Evolutionary conservation across 495 filamentous ascomycete genomes (phyloP).

Genomic region (Penicillium maclennaniae): DNA sequence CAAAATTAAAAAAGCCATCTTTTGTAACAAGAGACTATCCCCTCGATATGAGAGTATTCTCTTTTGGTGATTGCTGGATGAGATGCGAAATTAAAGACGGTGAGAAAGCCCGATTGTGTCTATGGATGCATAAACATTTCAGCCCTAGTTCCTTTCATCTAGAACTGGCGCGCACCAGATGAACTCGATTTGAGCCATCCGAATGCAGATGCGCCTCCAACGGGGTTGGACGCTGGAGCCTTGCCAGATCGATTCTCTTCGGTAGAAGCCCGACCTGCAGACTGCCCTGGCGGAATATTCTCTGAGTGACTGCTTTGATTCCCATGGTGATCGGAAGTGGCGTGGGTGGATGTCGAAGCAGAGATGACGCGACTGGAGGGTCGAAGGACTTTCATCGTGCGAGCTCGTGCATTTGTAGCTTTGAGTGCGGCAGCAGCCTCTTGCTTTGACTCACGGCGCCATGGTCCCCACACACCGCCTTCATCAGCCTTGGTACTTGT

Average conservation of each 20-base stretch:
- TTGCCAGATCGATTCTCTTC: conserved; percentile 16
- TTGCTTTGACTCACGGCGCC: conserved; percentile 57
- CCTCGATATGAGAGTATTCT: too few species aligned
- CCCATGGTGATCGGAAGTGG: conserved; percentile 19
- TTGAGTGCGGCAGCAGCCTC: conserved; percentile 45
- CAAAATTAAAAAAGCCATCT: too few species aligned
- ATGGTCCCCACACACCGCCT: conserved; percentile 60
- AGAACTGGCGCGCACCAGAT: conserved; percentile 11
- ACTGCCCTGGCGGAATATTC: conserved; percentile 18
- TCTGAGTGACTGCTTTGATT: conserved; percentile 5
- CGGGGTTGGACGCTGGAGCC: conserved; percentile 62
- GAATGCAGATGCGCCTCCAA: conserved; percentile 93
- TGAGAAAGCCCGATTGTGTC: too few species aligned
- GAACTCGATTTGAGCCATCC: conserved; percentile 70
- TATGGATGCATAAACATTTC: neutral
- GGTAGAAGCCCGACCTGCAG: conserved; percentile 20
- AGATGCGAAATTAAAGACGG: too few species aligned
- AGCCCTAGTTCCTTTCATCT: conserved; percentile 12
- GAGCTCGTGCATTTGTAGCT: conserved; percentile 36
- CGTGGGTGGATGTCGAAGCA: conserved; percentile 29
- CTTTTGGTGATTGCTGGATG: too few species aligned
- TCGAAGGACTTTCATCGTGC: conserved; percentile 77
- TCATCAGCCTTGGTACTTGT: conserved; percentile 42
- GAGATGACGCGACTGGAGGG: conserved; percentile 48
- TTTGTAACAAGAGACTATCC: too few species aligned